Base-by-base conservation (phyloP, 257 asterid species). In the Catharanthus roseus region DNA sequence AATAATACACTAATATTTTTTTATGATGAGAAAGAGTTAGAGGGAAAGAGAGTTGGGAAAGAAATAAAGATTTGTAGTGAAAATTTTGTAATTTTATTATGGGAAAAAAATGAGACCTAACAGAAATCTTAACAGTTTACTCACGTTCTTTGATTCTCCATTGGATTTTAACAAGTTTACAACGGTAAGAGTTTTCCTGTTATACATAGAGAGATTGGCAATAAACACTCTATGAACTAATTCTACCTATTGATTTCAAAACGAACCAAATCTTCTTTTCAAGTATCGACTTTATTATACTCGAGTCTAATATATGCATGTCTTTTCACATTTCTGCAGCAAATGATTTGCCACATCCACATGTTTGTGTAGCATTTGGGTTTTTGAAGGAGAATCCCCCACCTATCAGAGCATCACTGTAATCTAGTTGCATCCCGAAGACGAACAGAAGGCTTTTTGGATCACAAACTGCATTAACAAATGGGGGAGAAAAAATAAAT, bases 341-440 rank as follows among this genome's bases (percentile, higher is more conserved):
- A 76, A 92, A 92, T 47, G 98, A 92, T 83, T 92, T 92, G 33
- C 97, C 97, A 77, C 97, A 92, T 29, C 98, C 96, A 57, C 98
- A 92, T 5, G 96, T 92, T 74, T 90, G 96, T 23, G 96, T 89
- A 42, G 97, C 97, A 64, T 92, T 92, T 45, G 97, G 97, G 69
- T 92, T 92, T 83, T 83, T 88, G 89, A 92, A 92, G 78, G 91
- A 86, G 78, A 89, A 92, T 31, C 96, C 97, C 58, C 97, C 97
- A 2, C 97, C 97, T n/a, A 90, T 92, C 77, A 92, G 96, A 41
- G 98, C 96, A 82, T 92, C 89, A 10, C 96, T 92, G 80, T 86
- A 92, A 82, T 92, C 98, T 70, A 90, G 87, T 79, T 92, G 98
- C 96, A 92, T 86, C 41, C 98, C 98, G 4, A 63, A 92, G 28